Evolutionary conservation across 345 rosid genomes (phyloP), one percentile per base, ranked within the genome.

Genomic region (Pistacia vera): DNA sequence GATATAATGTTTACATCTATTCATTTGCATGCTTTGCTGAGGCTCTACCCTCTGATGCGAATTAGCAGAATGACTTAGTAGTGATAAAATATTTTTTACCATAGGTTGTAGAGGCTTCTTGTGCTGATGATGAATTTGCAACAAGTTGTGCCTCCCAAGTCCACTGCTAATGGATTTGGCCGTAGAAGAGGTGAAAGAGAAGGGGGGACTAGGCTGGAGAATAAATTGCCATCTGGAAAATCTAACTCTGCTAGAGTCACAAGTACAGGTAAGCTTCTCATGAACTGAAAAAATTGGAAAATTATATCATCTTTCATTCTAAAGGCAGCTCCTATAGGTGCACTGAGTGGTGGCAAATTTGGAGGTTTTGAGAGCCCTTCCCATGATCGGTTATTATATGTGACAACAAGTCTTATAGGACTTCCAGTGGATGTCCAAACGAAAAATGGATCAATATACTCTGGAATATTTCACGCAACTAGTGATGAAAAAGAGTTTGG

Each of bases 361-460:
- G 93, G 83, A 79, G 87, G 75, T 75, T 79, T 18, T 62, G 87
- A 78, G 78, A 84, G 81, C 73, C 85, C 88, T 81, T 86, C 87
- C 4, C 89, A 86, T 11, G 99, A 92, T 79, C 86, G 95, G 68
- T 79, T 94, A 72, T 80, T 89, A 67, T 97, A 91, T 84, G 67
- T 91, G 70, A 66, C 92, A 52, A 80, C 94, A 59, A 86, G 91
- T 85, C 86, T 90, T 59, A 86, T 97, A 71, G 99, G 97, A 77
- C 97, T 89, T 66, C 83, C 65, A 66, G 98, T 97, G 78, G 98
- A 94, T 74, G 97, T 87, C 75, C 96, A 92, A 82, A 92, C 92
- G 79, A 94, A 89, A 84, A 86, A 88, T 87, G 98, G 98, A 83
- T 88, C 97, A 54, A 68, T 92, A 44, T 94, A 86, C 83, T 77